Base-by-base conservation (phyloP, 495 filamentous ascomycete species). In the Xylona heveae region DNA sequence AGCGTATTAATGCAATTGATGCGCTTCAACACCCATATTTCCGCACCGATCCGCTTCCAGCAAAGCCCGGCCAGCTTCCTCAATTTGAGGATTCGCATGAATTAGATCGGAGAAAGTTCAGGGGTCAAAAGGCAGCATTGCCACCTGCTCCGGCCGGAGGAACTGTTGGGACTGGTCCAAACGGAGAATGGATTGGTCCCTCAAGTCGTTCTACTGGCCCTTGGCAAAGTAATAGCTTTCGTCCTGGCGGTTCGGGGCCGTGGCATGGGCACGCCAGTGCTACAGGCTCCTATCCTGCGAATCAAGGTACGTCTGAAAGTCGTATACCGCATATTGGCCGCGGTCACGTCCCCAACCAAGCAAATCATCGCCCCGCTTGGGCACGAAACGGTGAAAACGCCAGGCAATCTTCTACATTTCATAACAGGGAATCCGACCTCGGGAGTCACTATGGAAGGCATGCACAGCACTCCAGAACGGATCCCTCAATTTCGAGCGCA, bases 11-110 rank as follows among this genome's bases (percentile, higher is more conserved):
- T 45, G 88, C 88, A 1, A 80, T 91, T 12, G 88, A 99, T 55
- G 90, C 88, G 9, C 55, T 95, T 10, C 64, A 84, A 40, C 88
- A 99, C 49, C 75, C 78, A 5, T 99, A 94, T 50, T 99, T 99
- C 51, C 66, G 61, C 25, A 74, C 58, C 12, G 50, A 62, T 3
- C 90, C 88, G 13, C 59, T 69, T n/a, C 90, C 88, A 6, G 71
- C 82, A 12, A 62, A 59, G 31, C 75, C 85, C 3, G 67, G 71
- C 37, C 84, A 95, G 21, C 54, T 99, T 14, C 88, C 88, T 14
- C 63, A 57, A 12, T 95, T 90, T 41, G 76, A 88, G 40, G 90
- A 95, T 40, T 92, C 81, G 12, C 88, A 99, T 54, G 88, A 99
- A 52, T 58, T 95, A 14, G 88, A 99, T 44, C 71, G 88, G 21